These are phyloP conservation scores for Tolypocladium pustulatum DNA, from an alignment of 2,329 filamentous ascomycete species.

Conservation along the genomic window DNA sequence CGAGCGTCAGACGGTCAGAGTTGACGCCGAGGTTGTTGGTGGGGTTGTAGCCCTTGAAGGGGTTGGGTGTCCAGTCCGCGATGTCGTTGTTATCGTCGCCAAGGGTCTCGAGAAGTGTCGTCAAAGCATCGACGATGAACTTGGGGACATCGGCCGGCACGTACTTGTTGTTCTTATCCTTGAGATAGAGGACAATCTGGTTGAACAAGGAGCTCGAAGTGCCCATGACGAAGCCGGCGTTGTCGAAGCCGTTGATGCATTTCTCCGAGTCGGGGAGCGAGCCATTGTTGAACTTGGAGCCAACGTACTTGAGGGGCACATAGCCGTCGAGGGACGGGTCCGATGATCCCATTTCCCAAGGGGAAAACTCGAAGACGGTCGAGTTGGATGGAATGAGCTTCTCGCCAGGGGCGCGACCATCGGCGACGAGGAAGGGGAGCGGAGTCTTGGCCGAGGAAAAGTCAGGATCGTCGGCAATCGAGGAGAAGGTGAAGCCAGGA, in stretches of 20 bases:
- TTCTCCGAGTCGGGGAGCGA: constrained; percentile 29
- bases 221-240: constrained; percentile 69
- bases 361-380: constrained; percentile 54
- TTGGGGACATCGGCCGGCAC: constrained; percentile 36
- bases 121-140: constrained; percentile 33
- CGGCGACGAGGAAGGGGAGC: constrained; percentile 39
- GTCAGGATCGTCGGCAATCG: constrained; percentile 35
- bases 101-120: constrained; percentile 40
- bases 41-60: constrained; percentile 41
- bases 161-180: constrained; percentile 32
- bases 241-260: constrained; percentile 60
- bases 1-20: constrained; percentile 52
- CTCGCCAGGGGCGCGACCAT: constrained; percentile 33
- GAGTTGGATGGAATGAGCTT: constrained; percentile 40
- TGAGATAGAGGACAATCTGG: constrained; percentile 57
- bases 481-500: constrained; percentile 71
- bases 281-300: constrained; percentile 45
- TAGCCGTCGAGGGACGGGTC: constrained; percentile 51
- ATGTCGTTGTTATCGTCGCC: constrained; percentile 60
- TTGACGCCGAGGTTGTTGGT: constrained; percentile 30
- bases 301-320: constrained; percentile 47
- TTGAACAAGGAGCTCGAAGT: constrained; percentile 79
- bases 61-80: constrained; percentile 57
- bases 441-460: constrained; percentile 32
- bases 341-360: constrained; percentile 57